These are phyloP conservation scores for Stagonosporopsis chrysanthemi DNA, from an alignment of 2,329 filamentous ascomycete species.

Conservation along the genomic window DNA sequence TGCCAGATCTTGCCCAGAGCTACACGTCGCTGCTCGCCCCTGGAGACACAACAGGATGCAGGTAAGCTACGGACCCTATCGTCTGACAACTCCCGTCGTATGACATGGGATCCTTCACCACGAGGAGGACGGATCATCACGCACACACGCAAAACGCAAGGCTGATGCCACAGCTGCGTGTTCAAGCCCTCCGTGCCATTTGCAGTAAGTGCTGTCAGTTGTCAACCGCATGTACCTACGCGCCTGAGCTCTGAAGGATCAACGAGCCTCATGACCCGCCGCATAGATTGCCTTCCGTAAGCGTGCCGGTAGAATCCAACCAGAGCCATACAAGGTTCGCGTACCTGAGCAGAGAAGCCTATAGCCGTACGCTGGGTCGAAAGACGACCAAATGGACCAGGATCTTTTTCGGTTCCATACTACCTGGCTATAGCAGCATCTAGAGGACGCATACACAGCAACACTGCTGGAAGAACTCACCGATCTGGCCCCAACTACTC, in stretches of 20 bases:
- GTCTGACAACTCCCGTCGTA: background rate
- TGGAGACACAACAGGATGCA: background rate
- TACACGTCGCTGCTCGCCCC: background rate
- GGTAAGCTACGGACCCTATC: background rate
- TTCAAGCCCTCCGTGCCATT: background rate
- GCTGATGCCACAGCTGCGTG: background rate
- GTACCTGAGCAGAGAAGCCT: slow-evolving; percentile 23
- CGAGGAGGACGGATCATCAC: background rate
- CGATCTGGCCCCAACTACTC: background rate
- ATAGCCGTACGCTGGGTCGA: slow-evolving; percentile 6
- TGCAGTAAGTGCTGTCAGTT: background rate
- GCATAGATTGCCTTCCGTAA: slow-evolving; percentile 30
- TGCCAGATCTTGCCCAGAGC: slow-evolving; percentile 19
- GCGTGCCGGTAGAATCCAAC: slow-evolving; percentile 29
- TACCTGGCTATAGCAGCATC: background rate
- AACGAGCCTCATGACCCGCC: slow-evolving; percentile 33
- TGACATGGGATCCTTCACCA: background rate
- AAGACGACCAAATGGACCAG: slow-evolving; percentile 25
- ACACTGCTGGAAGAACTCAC: slow-evolving; percentile 1
- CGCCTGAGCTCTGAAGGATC: slow-evolving; percentile 13
- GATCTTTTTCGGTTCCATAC: slow-evolving; percentile 13
- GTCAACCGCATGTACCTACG: background rate
- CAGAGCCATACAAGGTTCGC: slow-evolving; percentile 28
- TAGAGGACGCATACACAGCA: background rate
- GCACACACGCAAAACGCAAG: background rate